phyloP scores from a whole-genome alignment of 2,329 filamentous ascomycete genomes.

The Alternaria triticina region DNA sequence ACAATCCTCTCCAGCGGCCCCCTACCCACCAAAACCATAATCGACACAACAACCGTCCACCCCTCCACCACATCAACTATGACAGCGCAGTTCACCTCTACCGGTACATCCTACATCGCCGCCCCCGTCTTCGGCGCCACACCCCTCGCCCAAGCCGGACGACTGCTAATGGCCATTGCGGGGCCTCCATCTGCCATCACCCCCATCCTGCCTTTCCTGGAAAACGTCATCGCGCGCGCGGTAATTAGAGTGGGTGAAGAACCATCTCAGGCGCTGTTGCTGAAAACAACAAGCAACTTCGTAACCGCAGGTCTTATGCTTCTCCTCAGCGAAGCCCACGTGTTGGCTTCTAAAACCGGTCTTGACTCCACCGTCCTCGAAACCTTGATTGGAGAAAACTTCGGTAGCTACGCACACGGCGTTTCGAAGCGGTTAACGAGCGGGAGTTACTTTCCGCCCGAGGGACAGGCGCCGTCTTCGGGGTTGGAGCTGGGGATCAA shows the following conservation, averaged over 20 bases:
- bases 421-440: constrained; percentile 36
- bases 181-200: constrained; percentile 49
- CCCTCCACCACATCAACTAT: constrained; percentile 50
- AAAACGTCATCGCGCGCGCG: constrained; percentile 50
- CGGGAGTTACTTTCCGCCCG: constrained; percentile 33
- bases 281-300: constrained; percentile 60
- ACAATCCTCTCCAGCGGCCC: constrained; percentile 26
- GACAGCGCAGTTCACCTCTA: constrained; percentile 31
- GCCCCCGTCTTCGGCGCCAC: constrained; percentile 60
- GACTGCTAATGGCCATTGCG: constrained; percentile 56
- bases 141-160: constrained; percentile 55
- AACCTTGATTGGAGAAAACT: constrained; percentile 48
- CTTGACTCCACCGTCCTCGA: constrained; percentile 53
- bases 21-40: constrained; percentile 51
- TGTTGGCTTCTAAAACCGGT: constrained; percentile 56
- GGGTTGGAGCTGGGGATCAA: constrained; percentile 60
- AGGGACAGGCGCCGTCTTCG: constrained; percentile 52
- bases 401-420: constrained; percentile 33
- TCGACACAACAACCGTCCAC: constrained; percentile 61
- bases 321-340: constrained; percentile 58
- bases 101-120: constrained; percentile 50
- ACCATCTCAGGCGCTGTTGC: constrained; percentile 52
- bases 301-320: constrained; percentile 59
- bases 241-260: constrained; percentile 55
- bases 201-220: constrained; percentile 49